Base-by-base conservation (phyloP, 169 alveolate genomes). In the Plasmodium blacklocki region DNA sequence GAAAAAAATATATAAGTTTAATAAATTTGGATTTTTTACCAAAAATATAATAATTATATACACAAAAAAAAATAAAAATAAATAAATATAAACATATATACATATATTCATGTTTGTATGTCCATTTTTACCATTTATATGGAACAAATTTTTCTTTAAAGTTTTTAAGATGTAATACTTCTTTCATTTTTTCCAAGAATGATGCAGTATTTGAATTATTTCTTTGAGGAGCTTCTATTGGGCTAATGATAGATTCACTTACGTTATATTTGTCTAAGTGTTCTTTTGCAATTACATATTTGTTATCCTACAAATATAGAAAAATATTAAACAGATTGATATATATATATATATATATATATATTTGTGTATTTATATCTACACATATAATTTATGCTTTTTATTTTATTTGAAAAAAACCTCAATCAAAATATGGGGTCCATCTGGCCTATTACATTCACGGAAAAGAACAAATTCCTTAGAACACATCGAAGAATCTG, bases 401-500 rank as follows among this genome's bases (percentile, higher is more conserved):
- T 76, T 62, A 45, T 19, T 52, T 29, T 23, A 52, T 47, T 71
- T 52, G n/a, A 21, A 59, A 54, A 88, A 9, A 23, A 94, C 96
- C 83, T 94, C 74, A 39, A 94, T 91, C 5, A 78, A 5, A 50
- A 94, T 94, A 71, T 94, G 95, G 14, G 94, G 93, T 29, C 96
- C 96, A 59, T 74, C 93, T 6, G 96, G 96, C 9, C 96, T 75
- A 74, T 94, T 88, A 75, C 96, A 94, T 60, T 94, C 96, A 26
- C 96, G 92, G 73, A 94, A 92, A 49, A 87, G 85, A 49, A 94
- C 60, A 72, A 94, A 94, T 86, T 94, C 95, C 88, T 92, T 94
- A 14, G 96, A 93, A 70, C 96, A 94, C 45, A 86, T 92, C 15
- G 91, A 73, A 49, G 94, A 50, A 64, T 93, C 95, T 0, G 96